phyloP scores from a whole-genome alignment of 2,329 filamentous ascomycete species.

The Neonectria sp. region DNA sequence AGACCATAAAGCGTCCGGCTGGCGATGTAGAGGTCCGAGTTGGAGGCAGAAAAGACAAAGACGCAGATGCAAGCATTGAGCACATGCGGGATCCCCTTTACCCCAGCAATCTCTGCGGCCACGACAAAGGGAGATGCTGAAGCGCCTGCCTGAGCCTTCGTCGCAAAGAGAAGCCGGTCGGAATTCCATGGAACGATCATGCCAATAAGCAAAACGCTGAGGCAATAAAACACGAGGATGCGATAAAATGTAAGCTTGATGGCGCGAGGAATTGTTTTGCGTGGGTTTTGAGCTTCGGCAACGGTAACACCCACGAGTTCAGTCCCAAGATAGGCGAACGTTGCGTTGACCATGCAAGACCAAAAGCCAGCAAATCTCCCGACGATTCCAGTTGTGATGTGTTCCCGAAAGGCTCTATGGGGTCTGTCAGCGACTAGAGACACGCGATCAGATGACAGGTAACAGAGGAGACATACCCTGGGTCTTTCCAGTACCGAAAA shows the following conservation, averaged over 20 bases:
- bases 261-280: constrained; percentile 81
- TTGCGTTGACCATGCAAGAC: constrained; percentile 82
- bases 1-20: constrained; percentile 81
- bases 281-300: constrained; percentile 84
- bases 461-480: constrained; percentile 59
- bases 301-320: constrained; percentile 85
- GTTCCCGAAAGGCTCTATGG: constrained; percentile 57
- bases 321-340: constrained; percentile 84
- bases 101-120: constrained; percentile 76
- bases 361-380: constrained; percentile 74
- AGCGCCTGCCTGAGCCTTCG: constrained; percentile 54
- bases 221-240: constrained; percentile 84
- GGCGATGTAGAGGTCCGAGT: constrained; percentile 84
- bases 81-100: constrained; percentile 74
- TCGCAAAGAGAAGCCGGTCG: constrained; percentile 70
- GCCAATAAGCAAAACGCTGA: constrained; percentile 81
- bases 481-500: constrained; percentile 76
- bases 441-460: too few species aligned
- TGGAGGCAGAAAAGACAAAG: constrained; percentile 85
- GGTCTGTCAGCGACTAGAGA: too few species aligned
- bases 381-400: constrained; percentile 41
- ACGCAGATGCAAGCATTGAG: constrained; percentile 82
- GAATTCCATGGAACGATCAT: constrained; percentile 83
- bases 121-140: constrained; percentile 80
- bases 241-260: constrained; percentile 88